A percentile compares a stretch with the other conserved stretches of the same genome.
These are phyloP conservation scores for Suhomyces chickasaworum DNA, from an alignment of 1,139 yeast genomes.

Conservation along the genomic window DNA sequence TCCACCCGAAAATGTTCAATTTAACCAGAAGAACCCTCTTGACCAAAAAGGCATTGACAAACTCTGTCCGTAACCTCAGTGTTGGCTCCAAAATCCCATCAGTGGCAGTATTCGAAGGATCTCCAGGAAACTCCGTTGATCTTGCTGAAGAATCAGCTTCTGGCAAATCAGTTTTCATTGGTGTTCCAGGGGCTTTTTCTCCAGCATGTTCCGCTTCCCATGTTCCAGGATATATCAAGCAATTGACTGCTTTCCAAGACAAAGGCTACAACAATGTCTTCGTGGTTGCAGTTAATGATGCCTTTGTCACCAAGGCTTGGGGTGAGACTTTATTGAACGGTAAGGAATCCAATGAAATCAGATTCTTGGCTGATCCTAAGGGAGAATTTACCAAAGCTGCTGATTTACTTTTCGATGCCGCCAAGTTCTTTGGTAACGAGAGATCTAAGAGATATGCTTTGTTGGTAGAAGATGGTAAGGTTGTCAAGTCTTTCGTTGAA, in stretches of 20 bases:
- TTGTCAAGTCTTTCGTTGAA: conserved; percentile 66
- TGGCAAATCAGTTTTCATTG: conserved; percentile 66
- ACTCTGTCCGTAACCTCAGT: conserved; percentile 31
- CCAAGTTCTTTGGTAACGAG: conserved; percentile 34
- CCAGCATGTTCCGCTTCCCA: conserved; percentile 82
- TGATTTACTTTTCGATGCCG: conserved; percentile 48
- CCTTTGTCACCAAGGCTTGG: conserved; percentile 86
- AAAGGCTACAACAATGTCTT: conserved; percentile 66
- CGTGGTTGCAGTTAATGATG: conserved; percentile 81
- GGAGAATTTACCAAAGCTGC: conserved; percentile 69
- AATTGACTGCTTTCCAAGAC: conserved; percentile 51
- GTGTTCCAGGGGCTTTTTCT: conserved; percentile 91
- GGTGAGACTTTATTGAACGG: conserved; percentile 44
- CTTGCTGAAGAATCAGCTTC: conserved; percentile 55
- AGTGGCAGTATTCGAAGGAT: conserved; percentile 56
- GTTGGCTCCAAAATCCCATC: conserved; percentile 64
- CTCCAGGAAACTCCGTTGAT: conserved; percentile 68
- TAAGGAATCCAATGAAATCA: conserved; percentile 39
- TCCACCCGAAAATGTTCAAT: conserved; percentile 2
- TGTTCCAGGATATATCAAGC: conserved; percentile 73
- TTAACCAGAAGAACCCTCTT: neutral
- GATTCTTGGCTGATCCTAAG: conserved; percentile 74
- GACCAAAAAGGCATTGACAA: conserved; percentile 3
- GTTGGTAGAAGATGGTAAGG: conserved; percentile 72
- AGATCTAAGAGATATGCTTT: conserved; percentile 80